phyloP scores from a whole-genome alignment of 169 alveolate genomes.

The Babesia sp. region DNA sequence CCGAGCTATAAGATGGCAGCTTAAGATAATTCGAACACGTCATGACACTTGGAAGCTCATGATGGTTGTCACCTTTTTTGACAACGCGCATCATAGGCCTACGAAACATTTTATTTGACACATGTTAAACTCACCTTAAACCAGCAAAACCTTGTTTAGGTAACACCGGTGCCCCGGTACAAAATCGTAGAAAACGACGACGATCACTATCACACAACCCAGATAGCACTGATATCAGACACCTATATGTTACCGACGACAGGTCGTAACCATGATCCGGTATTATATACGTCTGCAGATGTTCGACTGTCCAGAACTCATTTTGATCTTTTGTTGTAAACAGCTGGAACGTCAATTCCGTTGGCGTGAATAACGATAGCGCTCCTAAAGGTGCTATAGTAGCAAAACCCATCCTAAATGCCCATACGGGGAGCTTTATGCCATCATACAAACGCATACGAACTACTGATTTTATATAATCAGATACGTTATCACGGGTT shows the following conservation, averaged over 20 bases:
- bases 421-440: constrained; percentile 66
- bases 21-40: constrained; percentile 93
- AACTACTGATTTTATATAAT: constrained; percentile 61
- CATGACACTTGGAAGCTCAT: constrained; percentile 90
- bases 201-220: constrained; percentile 74
- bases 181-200: constrained; percentile 83
- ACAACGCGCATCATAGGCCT: constrained; percentile 86
- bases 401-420: constrained; percentile 76
- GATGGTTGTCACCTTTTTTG: constrained; percentile 76
- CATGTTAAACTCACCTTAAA: constrained; percentile 80
- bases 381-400: constrained; percentile 69
- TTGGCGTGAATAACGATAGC: constrained; percentile 67
- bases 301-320: constrained; percentile 71
- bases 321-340: constrained; percentile 64
- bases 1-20: constrained; percentile 89
- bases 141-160: constrained; percentile 93
- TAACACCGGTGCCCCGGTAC: constrained; percentile 91
- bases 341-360: constrained; percentile 63
- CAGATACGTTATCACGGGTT: constrained; percentile 57
- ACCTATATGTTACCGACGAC: constrained; percentile 55
- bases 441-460: constrained; percentile 70
- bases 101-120: background rate
- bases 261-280: constrained; percentile 89
- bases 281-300: constrained; percentile 76
- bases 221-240: constrained; percentile 74